A percentile compares a stretch with the other conserved stretches of the same genome.
phyloP scores from a whole-genome alignment of 2,329 filamentous ascomycete species.

The Seiridium unicorne region DNA sequence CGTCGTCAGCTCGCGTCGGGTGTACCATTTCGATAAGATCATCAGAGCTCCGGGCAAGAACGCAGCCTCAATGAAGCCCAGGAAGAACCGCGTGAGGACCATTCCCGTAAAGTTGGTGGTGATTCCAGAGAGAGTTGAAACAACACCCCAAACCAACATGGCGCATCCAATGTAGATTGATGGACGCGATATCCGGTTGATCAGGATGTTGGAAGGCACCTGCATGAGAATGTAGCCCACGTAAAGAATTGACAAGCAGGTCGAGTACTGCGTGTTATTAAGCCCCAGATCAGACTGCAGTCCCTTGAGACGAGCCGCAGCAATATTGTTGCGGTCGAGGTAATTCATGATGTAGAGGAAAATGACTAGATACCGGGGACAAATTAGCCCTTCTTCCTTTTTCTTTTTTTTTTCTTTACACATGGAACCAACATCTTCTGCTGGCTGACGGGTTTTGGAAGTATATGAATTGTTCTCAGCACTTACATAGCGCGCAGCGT shows the following conservation, averaged over 20 bases:
- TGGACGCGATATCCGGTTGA: conserved; percentile 51
- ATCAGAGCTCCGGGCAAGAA: conserved; percentile 64
- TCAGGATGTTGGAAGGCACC: conserved; percentile 55
- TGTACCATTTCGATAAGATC: conserved; percentile 67
- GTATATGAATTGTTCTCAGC: too few species aligned
- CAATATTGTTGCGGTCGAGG: conserved; percentile 67
- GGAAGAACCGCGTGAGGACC: conserved; percentile 55
- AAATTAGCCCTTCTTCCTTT: too few species aligned
- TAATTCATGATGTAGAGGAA: conserved; percentile 79
- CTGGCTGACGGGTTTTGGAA: too few species aligned
- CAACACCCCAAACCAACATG: conserved; percentile 60
- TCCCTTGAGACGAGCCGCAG: conserved; percentile 63
- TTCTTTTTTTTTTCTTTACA: too few species aligned
- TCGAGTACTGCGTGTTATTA: conserved; percentile 57
- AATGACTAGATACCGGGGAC: conserved; percentile 43
- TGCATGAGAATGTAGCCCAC: conserved; percentile 67
- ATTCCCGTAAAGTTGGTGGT: conserved; percentile 52
- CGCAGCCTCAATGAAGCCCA: conserved; percentile 63
- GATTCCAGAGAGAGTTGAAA: conserved; percentile 56
- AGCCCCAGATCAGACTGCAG: conserved; percentile 55
- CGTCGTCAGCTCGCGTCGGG: conserved; percentile 52
- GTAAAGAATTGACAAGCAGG: conserved; percentile 63
- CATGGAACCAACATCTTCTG: too few species aligned
- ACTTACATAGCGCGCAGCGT: conserved; percentile 52
- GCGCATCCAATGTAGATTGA: conserved; percentile 49